Percentiles rank a stretch among this genome's conserved stretches.
Conservation (phyloP, 192 early-diverging fungal species). For the Polychytrium aggregatum region DNA sequence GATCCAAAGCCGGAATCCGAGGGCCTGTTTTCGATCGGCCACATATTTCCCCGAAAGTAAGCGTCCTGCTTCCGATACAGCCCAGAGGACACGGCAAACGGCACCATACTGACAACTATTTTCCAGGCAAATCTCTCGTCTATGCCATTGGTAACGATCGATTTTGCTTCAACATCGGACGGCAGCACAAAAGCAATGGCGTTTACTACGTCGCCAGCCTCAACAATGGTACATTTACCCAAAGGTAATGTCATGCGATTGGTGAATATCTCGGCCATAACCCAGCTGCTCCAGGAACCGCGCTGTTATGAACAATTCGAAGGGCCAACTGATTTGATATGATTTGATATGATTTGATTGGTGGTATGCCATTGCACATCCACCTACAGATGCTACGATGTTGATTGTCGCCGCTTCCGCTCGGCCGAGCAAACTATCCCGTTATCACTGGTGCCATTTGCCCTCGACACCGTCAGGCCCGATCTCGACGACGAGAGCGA, state of each 20-base stretch:
- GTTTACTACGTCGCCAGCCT: conserved; percentile 20
- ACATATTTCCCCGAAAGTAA: neutral
- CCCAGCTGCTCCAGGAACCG: too few species aligned
- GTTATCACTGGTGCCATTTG: too few species aligned
- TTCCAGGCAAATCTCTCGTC: conserved; percentile 5
- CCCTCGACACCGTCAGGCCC: too few species aligned
- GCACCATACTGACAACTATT: neutral
- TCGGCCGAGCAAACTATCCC: conserved; percentile 5
- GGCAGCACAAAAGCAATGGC: conserved; percentile 18
- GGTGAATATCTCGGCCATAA: neutral
- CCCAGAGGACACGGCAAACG: neutral
- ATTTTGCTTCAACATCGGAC: conserved; percentile 14
- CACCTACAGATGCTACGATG: conserved; percentile 13
- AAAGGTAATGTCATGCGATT: conserved; percentile 2
- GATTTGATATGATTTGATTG: neutral
- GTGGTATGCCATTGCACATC: neutral
- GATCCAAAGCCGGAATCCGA: conserved; percentile 1
- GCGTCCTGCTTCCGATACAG: too few species aligned
- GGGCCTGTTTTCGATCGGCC: neutral
- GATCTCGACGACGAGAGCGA: too few species aligned
- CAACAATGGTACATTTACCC: conserved; percentile 1
- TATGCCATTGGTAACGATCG: conserved; percentile 7
- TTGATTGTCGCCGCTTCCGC: conserved; percentile 13
- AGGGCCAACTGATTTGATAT: too few species aligned
- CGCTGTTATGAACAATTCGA: too few species aligned